Conservation (phyloP, 495 filamentous ascomycete genomes). For the Trichoderma parareesei region DNA sequence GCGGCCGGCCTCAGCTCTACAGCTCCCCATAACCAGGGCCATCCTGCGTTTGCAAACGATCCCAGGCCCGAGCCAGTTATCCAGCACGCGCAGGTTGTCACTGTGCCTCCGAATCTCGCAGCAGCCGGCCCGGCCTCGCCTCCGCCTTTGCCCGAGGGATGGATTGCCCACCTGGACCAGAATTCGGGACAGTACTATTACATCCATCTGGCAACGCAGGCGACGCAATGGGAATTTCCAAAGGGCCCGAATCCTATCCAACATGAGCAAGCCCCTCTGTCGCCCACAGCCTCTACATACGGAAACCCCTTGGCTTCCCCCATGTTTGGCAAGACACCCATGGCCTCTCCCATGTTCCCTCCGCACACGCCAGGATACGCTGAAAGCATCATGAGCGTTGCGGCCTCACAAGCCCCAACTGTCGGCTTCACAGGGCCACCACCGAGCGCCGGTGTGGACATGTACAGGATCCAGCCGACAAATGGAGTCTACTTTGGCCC, state of each 20-base stretch:
- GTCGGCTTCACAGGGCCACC: constrained; percentile 76
- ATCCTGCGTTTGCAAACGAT: constrained; percentile 87
- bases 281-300: constrained; percentile 70
- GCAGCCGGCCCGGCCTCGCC: constrained; percentile 67
- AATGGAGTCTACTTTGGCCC: constrained; percentile 99
- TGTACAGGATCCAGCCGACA: constrained; percentile 86
- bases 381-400: constrained; percentile 70
- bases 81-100: constrained; percentile 32
- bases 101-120: constrained; percentile 39
- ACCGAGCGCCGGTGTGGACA: constrained; percentile 75
- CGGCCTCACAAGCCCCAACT: constrained; percentile 56
- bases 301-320: constrained; percentile 71
- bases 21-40: constrained; percentile 47
- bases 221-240: constrained; percentile 97
- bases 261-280: constrained; percentile 68
- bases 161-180: constrained; percentile 94
- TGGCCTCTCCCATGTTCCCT: constrained; percentile 70
- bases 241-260: constrained; percentile 82
- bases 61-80: constrained; percentile 34
- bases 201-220: constrained; percentile 91
- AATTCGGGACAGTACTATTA: constrained; percentile 98
- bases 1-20: constrained; percentile 31
- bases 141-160: constrained; percentile 90
- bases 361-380: constrained; percentile 64
- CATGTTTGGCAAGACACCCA: constrained; percentile 60